Evolutionary conservation across 2,329 filamentous ascomycete genomes (phyloP), one percentile per base, ranked within the genome.

Genomic region (Cladosporium sp.): DNA sequence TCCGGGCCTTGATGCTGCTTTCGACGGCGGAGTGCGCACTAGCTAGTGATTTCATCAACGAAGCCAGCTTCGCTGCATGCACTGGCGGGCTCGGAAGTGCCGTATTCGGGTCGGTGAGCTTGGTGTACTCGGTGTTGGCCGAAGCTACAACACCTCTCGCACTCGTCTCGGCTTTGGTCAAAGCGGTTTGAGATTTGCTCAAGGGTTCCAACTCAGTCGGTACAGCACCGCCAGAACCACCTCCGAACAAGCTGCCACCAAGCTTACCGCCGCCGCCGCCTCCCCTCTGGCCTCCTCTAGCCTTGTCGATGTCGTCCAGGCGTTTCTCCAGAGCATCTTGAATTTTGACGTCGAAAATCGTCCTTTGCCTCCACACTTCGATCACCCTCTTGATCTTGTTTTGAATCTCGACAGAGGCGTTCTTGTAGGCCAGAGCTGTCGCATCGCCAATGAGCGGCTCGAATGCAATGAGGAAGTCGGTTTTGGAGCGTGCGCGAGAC

Each of bases 371-470:
- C 93, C 93, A 98, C 15, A 98, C 93, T 62, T 97, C 92, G 3
- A 97, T 82, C 0, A 97, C 92, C 27, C 93, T 81, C 53, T 86
- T 80, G 32, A 98, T 76, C 67, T 96, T 96, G 52, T 81, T 79
- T 66, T 97, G 93, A 22, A 95, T 82, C 45, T 98, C 92, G 32
- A 83, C 78, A 7, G 88, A 83, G 1, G 90, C 85, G 53, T 90
- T 89, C 69, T 92, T 95, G 68, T 97, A 98, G 33, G 93, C 92
- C n/a, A 81, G 77, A 12, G 88, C 79, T 8, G 86, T 85, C n/a
- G 90, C 92, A 68, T 98, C 93, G 16, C 88, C 88, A 55, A 98
- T 87, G 59, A 95, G 79, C 4, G 93, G 91, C 39, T 92, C 86
- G 69, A 95, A 97, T 7, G 93, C 92, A 54, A 86, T 79, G 12